Base-by-base conservation (phyloP, 2,329 filamentous ascomycete species). In the Penicillium vulpinum region DNA sequence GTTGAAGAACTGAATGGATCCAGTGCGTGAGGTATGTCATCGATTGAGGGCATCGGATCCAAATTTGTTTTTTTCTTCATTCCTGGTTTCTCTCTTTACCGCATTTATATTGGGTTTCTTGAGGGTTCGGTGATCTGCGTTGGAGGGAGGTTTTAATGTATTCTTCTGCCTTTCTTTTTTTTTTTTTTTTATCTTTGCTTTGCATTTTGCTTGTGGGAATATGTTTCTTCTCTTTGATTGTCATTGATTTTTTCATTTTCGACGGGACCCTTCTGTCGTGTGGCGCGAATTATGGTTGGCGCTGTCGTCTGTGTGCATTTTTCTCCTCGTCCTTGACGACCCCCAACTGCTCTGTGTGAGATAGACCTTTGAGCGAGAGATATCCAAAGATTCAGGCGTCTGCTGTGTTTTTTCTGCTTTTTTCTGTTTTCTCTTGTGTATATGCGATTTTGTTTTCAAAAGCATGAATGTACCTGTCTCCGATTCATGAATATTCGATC, bases 331-430 rank as follows among this genome's bases (percentile, higher is more conserved):
- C 62, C 57, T 65, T 59, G 59, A 64, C 63, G 63, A 63, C 56
- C 63, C 56, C 54, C 60, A 70, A 65, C 69, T 67, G 65, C 69
- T 64, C 65, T 68, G 62, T 67, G 63, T 66, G 67, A 72, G 66
- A 74, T 74, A 75, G 72, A 75, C 64, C 64, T 67, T 71, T 70
- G 66, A 71, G 72, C 71, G 68, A 73, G 70, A 71, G 73, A 75
- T 75, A 75, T 50, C 72, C 72, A 75, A 52, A 68, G 68, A 70
- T 72, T 64, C 70, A 71, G 66, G 69, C 67, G 59, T 71, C 63
- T 68, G 61, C 66, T 66, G 44, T 41, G 36, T 24, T 63, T 48
- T 53, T 44, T 31, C 47, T 10, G 33, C 26, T 50, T 36, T 49
- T 57, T 51, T 53, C 26, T 56, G 9, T 49, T 51, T 44, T 50